Conservation (phyloP, 2,329 filamentous ascomycete species). For the Phyllachora maydis region DNA sequence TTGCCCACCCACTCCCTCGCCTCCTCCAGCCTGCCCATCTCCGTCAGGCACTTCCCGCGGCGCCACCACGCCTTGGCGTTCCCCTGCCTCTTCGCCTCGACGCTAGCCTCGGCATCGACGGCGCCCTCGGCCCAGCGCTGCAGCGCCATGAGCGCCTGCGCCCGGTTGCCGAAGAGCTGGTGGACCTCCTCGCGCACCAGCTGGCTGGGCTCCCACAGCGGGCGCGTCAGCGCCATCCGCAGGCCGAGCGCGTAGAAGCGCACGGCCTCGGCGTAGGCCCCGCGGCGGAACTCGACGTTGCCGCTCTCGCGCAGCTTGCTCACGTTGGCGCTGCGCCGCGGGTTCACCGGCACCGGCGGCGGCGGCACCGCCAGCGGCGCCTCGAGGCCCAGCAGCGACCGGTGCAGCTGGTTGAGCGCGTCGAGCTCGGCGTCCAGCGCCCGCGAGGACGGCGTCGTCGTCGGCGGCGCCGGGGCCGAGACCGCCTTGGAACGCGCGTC, state of each 20-base stretch:
- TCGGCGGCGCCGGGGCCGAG: too few species aligned
- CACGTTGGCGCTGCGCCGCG: conserved; percentile 74
- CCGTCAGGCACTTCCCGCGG: conserved; percentile 60
- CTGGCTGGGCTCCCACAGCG: conserved; percentile 70
- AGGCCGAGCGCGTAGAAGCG: conserved; percentile 71
- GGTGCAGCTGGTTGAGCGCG: conserved; percentile 62
- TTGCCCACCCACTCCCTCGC: conserved; percentile 57
- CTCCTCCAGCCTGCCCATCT: conserved; percentile 81
- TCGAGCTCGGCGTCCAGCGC: conserved; percentile 43
- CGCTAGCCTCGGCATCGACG: conserved; percentile 73
- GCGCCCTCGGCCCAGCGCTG: conserved; percentile 68
- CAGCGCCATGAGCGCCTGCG: conserved; percentile 73
- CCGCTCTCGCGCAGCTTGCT: conserved; percentile 78
- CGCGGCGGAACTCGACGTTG: conserved; percentile 66
- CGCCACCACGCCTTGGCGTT: conserved; percentile 96
- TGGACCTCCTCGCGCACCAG: conserved; percentile 72
- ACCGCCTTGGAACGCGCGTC: conserved; percentile 69
- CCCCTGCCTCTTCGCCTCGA: conserved; percentile 67
- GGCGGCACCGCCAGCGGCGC: conserved; percentile 49
- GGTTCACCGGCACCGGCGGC: conserved; percentile 77
- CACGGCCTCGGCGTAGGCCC: conserved; percentile 52
- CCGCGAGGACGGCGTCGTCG: conserved; percentile 16
- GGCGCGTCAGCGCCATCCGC: conserved; percentile 68
- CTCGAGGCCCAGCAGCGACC: conserved; percentile 44
- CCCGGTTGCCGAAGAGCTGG: conserved; percentile 64